A percentile compares a stretch with the other conserved stretches of the same genome.
Conservation (phyloP, 352 stramenopile genomes). For the Globisporangium lucens region DNA sequence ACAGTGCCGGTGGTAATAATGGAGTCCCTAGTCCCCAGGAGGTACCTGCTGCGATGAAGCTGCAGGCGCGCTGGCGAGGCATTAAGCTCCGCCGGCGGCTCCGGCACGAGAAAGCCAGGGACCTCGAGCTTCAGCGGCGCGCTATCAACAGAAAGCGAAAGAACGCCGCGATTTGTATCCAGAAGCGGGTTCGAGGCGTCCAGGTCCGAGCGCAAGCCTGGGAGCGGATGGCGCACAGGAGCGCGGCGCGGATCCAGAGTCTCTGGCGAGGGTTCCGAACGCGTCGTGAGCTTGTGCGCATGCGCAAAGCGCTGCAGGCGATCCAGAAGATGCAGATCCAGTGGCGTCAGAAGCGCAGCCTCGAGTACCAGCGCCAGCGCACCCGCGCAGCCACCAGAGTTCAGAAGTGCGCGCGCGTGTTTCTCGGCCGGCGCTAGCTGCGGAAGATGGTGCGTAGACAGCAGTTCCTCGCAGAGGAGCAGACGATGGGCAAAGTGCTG, state of each 20-base stretch:
- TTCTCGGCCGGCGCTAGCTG: conserved; percentile 38
- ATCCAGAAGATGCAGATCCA: conserved; percentile 48
- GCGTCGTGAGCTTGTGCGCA: conserved; percentile 37
- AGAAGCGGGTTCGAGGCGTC: conserved; percentile 54
- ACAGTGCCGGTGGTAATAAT: neutral
- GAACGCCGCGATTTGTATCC: conserved; percentile 46
- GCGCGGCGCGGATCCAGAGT: conserved; percentile 46
- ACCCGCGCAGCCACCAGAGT: conserved; percentile 29
- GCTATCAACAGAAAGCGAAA: conserved; percentile 26
- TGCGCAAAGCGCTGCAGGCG: conserved; percentile 37
- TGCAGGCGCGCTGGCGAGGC: conserved; percentile 58
- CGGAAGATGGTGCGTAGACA: conserved; percentile 34
- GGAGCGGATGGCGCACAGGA: conserved; percentile 34
- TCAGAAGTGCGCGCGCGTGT: conserved; percentile 36
- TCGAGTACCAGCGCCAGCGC: conserved; percentile 25
- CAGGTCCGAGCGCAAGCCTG: conserved; percentile 38
- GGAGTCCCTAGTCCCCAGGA: conserved; percentile 13
- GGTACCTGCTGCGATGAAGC: conserved; percentile 30
- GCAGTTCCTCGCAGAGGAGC: conserved; percentile 52
- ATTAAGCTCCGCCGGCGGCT: conserved; percentile 35
- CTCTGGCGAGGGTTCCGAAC: conserved; percentile 53
- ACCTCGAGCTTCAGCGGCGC: conserved; percentile 27
- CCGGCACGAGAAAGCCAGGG: conserved; percentile 33
- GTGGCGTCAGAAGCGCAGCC: conserved; percentile 34
- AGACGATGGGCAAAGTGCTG: conserved; percentile 44